Evolutionary conservation across 495 filamentous ascomycete species (phyloP).

Genomic region (Penicillium lividum): DNA sequence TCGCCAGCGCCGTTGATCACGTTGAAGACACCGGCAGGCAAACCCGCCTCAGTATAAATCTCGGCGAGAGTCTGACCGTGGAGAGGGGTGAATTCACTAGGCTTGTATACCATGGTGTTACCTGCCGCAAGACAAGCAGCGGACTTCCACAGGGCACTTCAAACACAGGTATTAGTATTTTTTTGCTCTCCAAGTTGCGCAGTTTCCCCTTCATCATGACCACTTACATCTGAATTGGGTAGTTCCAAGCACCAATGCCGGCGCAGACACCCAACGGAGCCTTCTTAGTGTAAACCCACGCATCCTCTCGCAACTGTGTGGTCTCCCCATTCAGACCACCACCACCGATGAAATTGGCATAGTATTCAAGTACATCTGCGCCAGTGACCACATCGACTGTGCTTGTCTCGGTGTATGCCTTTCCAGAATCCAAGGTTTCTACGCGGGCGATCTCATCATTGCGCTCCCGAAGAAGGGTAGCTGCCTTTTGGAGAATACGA

Average conservation of each 20-base stretch:
- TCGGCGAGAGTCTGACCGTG: conserved; percentile 68
- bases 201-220: background rate
- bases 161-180: background rate
- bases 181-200: background rate
- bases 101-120: conserved; percentile 87
- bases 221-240: conserved; percentile 75
- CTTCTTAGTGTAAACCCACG: conserved; percentile 75
- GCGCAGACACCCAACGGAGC: conserved; percentile 74
- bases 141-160: conserved; percentile 77
- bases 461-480: conserved; percentile 60
- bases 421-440: conserved; percentile 74
- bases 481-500: conserved; percentile 70
- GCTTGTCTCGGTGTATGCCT: conserved; percentile 72
- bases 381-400: conserved; percentile 74
- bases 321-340: conserved; percentile 71
- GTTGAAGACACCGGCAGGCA: conserved; percentile 80
- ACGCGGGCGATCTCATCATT: conserved; percentile 70
- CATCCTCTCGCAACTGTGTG: conserved; percentile 64
- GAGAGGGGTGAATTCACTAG: conserved; percentile 77
- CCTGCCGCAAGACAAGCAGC: conserved; percentile 80
- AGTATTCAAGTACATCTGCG: conserved; percentile 77
- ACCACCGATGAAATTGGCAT: conserved; percentile 68
- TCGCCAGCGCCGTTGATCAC: conserved; percentile 73
- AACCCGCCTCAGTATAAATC: conserved; percentile 69
- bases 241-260: conserved; percentile 83